Base-by-base conservation (phyloP, 2,329 filamentous ascomycete species). In the Clonostachys rosea region DNA sequence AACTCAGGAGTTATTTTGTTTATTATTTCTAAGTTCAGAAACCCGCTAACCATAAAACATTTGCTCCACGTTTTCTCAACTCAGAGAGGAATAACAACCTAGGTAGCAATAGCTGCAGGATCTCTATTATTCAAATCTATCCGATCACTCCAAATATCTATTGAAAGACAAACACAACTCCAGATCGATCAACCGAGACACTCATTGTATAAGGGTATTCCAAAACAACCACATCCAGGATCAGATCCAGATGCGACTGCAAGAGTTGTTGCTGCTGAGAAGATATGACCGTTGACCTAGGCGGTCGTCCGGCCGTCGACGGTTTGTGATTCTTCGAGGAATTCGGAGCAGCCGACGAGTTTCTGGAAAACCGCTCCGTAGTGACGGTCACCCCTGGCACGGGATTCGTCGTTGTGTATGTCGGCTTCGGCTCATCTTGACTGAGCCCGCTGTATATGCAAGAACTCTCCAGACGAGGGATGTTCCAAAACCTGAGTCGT, bases 401-500 rank as follows among this genome's bases (percentile, higher is more conserved):
- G 1, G 83, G 81, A 52, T 87, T 79, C 14, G 77, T 73, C 2
- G 79, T 72, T 6, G 80, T 77, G 60, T 91, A 97, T 10, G 79
- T 79, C n/a, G 90, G 87, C 60, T 83, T 84, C 34, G 79, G 71
- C 49, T 91, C 85, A 34, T 90, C 86, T 3, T 73, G 67, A 48
- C 82, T 80, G 11, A 91, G 73, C 0, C 92, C 92, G 61, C 88
- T 95, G 53, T 95, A 85, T 13, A 96, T 79, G 47, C 78, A 75
- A 39, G 89, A 96, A 49, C 83, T 80, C 59, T 96, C 90, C 10
- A 89, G 77, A 10, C 84, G 84, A 10, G 82, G 76, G 13, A 94
- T 76, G 60, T 99, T 92, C 94, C 94, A 99, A 68, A 95, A 97
- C 10, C 94, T 83, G 16, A 99, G 79, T 65, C 89, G 94, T 68